Evolutionary conservation across 169 alveolate genomes (phyloP), one percentile per base, ranked within the genome.

Genomic region (Cryptosporidium baileyi): DNA sequence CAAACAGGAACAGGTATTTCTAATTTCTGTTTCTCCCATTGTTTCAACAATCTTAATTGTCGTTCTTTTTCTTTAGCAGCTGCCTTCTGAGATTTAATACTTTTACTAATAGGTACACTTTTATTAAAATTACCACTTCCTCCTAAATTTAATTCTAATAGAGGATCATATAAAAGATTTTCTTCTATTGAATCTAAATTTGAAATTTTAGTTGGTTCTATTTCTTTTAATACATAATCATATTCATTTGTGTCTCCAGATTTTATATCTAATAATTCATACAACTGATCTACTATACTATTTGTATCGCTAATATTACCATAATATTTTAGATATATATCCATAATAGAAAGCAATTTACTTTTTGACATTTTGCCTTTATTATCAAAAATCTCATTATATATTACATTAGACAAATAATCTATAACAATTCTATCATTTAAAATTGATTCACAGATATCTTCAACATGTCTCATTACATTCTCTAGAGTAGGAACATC

Each of bases 1-100:
- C 94, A 79, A 52, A 74, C 88, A 17, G 94, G 95, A 30, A 94
- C 91, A 22, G 96, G 96, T 24, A 92, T 89, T 65, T 92, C 93
- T n/a, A 90, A 81, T 80, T 92, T 91, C 80, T 88, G 90, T 80
- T 92, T 93, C 43, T 91, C 94, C 96, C 96, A 93, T 82, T 93
- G 94, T 43, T 61, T 89, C 82, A 92, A 80, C 62, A 90, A 63
- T 40, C 90, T 80, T 54, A 91, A 80, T 67, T 92, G 95, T 54
- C 89, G 89, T 60, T 91, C 93, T 61, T 80, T 80, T 60, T 90
- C 82, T 47, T 91, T 90, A 62, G 89, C 90, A 17, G 80, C 80
- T 43, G 91, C 93, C 81, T 88, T 82, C 47, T 89, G 91, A 43
- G 79, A 80, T 80, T 88, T 79, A 49, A 44, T 88, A 32, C 90